Percentiles rank a stretch among this genome's conserved stretches.
Evolutionary conservation across 768 basidiomycete species (phyloP).

Genomic region (Calocera cornea): DNA sequence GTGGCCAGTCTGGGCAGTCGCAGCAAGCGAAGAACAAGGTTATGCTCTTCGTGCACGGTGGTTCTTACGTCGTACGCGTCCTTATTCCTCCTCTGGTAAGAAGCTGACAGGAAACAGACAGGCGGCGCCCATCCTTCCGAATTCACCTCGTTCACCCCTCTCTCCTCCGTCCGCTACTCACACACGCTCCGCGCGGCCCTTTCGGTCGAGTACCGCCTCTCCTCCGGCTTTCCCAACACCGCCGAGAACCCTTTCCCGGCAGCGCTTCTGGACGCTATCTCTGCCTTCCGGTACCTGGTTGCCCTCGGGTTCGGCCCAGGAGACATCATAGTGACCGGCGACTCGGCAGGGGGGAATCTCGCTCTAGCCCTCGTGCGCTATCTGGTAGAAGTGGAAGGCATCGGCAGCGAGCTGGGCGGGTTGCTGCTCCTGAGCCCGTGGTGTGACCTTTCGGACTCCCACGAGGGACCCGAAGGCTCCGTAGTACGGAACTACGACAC

Average conservation of each 20-base stretch:
- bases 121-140: conserved; percentile 45
- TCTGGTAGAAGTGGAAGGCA: conserved; percentile 26
- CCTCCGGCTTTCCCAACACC: neutral
- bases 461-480: conserved; percentile 30
- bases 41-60: conserved; percentile 13
- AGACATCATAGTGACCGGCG: conserved; percentile 14
- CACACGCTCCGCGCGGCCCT: conserved; percentile 15
- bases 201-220: conserved; percentile 14
- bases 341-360: conserved; percentile 17
- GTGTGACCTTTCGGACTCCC: conserved; percentile 26
- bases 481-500: conserved; percentile 21
- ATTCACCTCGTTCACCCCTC: conserved; percentile 32
- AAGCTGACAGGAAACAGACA: conserved; percentile 16
- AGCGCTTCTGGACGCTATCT: conserved; percentile 13
- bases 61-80: conserved; percentile 9
- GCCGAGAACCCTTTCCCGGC: conserved; percentile 13
- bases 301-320: conserved; percentile 12
- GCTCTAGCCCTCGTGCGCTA: conserved; percentile 44
- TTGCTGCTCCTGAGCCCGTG: conserved; percentile 11
- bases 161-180: conserved; percentile 35
- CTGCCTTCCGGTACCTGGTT: conserved; percentile 13
- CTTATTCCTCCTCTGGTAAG: neutral
- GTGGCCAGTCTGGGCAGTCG: too few species aligned
- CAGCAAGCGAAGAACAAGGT: conserved; percentile 16
- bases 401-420: neutral